These are phyloP conservation scores for Geosiphon pyriformis DNA, from an alignment of 192 early-diverging fungal species.

Conservation along the genomic window DNA sequence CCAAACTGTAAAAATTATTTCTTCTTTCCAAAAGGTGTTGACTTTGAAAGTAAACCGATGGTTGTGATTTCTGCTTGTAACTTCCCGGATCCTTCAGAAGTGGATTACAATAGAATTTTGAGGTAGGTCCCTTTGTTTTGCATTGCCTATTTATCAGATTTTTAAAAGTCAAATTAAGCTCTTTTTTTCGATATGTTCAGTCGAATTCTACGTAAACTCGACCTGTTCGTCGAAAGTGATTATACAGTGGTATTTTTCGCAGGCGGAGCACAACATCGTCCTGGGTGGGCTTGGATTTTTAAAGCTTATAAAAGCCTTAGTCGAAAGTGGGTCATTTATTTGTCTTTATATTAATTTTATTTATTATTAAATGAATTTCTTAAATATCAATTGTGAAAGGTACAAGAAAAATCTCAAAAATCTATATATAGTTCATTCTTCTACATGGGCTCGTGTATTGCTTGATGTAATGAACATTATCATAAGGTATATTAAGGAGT, in stretches of 20 bases:
- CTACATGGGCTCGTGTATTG: constrained; percentile 72
- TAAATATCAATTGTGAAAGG: constrained; percentile 25
- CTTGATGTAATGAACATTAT: constrained; percentile 82
- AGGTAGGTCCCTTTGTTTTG: constrained; percentile 44
- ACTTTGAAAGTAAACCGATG: constrained; percentile 78
- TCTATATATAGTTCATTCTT: constrained; percentile 90
- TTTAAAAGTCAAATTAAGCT: not conserved
- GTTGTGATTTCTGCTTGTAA: constrained; percentile 79
- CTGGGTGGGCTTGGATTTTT: constrained; percentile 79
- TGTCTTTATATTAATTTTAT: not conserved
- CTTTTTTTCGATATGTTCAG: constrained; percentile 20
- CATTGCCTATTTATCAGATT: not conserved
- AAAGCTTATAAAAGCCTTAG: constrained; percentile 77
- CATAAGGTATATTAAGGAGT: constrained; percentile 59
- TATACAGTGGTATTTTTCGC: constrained; percentile 88
- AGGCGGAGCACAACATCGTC: constrained; percentile 68
- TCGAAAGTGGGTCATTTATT: constrained; percentile 54
- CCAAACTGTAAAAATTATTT: not conserved
- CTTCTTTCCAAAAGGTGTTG: constrained; percentile 57
- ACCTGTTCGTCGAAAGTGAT: constrained; percentile 84
- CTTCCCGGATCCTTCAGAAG: constrained; percentile 75
- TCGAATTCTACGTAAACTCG: constrained; percentile 53
- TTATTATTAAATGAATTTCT: constrained; percentile 4
- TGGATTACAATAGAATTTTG: constrained; percentile 81
- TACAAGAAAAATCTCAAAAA: constrained; percentile 94